Conservation (phyloP, 2,329 filamentous ascomycete genomes). For the Sclerotinia glacialis region DNA sequence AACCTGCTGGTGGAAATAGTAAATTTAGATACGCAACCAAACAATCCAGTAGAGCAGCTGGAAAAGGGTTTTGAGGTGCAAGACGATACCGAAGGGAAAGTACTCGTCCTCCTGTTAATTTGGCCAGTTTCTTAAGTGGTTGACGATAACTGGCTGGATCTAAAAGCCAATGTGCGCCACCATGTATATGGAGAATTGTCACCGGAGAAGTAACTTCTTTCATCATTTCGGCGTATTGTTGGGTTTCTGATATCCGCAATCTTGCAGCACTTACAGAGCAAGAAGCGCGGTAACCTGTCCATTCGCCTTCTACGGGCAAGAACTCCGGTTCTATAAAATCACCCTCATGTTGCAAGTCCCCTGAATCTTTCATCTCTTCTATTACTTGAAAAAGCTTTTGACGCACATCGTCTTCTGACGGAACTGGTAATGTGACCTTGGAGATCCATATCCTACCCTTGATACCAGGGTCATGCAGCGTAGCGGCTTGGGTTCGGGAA, state of each 20-base stretch:
- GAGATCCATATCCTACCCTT: constrained; percentile 82
- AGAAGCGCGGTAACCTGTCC: constrained; percentile 66
- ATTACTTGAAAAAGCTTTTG: constrained; percentile 59
- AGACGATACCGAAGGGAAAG: constrained; percentile 69
- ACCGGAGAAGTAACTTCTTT: constrained; percentile 60
- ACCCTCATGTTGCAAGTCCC: constrained; percentile 24
- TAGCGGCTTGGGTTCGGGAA: constrained; percentile 59
- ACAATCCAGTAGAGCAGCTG: constrained; percentile 69
- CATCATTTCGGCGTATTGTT: constrained; percentile 66
- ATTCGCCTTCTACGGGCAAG: constrained; percentile 65
- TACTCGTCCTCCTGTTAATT: constrained; percentile 62
- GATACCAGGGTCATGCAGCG: constrained; percentile 61
- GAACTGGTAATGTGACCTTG: constrained; percentile 61
- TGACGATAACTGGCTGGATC: constrained; percentile 67
- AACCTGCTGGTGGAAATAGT: constrained; percentile 45
- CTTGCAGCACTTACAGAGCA: constrained; percentile 50
- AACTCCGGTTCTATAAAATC: constrained; percentile 50
- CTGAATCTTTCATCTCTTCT: constrained; percentile 47
- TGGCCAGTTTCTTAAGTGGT: constrained; percentile 60
- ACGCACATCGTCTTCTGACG: constrained; percentile 53
- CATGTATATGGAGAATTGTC: constrained; percentile 72
- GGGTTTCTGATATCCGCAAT: constrained; percentile 57
- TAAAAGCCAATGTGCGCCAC: constrained; percentile 70
- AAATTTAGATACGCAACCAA: constrained; percentile 64
- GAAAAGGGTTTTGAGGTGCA: constrained; percentile 72